Evolutionary conservation across 495 filamentous ascomycete genomes (phyloP), one percentile per base, ranked within the genome.

Genomic region (Penicillium paradoxum): DNA sequence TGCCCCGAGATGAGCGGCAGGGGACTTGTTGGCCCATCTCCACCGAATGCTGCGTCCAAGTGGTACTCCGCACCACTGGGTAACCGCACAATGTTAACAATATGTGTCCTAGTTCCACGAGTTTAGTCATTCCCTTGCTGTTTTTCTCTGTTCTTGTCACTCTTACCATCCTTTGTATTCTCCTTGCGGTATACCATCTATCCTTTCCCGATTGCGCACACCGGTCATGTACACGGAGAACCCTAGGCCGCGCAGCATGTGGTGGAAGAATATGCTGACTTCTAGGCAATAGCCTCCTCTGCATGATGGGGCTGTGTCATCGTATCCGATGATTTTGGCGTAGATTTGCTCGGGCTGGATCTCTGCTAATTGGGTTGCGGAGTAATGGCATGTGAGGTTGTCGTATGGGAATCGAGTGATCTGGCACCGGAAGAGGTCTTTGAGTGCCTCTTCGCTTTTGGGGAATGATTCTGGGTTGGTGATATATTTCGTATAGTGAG

Each of bases 201-300:
- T 47, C 24, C 68, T 53, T 0, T 67, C 55, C 1, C 79, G 65
- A 13, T 66, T 74, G 3, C 73, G 57, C 0, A 68, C 79, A 9
- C 76, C 78, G n/a, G 70, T 73, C 56, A 65, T 76, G 55, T 80
- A 81, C 0, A 84, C 68, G 0, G 65, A 57, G 51, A 76, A 91
- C 0, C 86, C 88, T 3, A 90, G 62, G 14, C 73, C 80, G 18
- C 79, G 68, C 14, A 95, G 69, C 14, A 90, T 68, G 17, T 75
- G 75, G 34, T 78, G 77, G 39, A 91, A 88, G 43, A 90, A 79
- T 29, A 73, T 72, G 62, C 84, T 91, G 45, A 79, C 75, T 59
- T 91, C 88, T 77, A 91, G 85, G 69, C 87, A 91, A 57, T 90
- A 90, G 0, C 88, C 87, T 3, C 89, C 89, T n/a, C 82, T 66